Evolutionary conservation across 176 grass and related monocot genomes (phyloP).

Genomic region (Juncus inflexus): DNA sequence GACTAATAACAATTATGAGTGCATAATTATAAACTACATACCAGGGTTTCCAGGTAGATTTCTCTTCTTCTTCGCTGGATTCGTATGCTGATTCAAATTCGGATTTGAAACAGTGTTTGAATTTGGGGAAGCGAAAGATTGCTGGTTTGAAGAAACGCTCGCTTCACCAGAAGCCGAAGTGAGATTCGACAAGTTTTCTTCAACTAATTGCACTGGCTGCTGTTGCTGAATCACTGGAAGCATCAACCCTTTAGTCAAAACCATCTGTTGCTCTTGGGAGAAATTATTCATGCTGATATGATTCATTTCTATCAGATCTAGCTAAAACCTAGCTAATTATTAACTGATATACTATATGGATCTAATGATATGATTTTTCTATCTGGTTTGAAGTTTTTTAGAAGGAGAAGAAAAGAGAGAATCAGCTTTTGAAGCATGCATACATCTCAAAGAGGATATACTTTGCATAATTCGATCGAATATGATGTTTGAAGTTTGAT

Average conservation of each 20-base stretch:
- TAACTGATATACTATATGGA: conserved; percentile 15
- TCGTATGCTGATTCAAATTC: conserved; percentile 26
- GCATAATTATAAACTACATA: conserved; percentile 17
- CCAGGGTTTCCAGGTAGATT: conserved; percentile 96
- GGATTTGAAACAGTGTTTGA: conserved; percentile 9
- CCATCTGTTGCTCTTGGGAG: conserved; percentile 3
- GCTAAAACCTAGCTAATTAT: conserved; percentile 8
- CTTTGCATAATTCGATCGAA: background rate
- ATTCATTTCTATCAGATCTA: conserved; percentile 19
- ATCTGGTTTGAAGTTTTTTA: conserved; percentile 18
- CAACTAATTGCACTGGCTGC: conserved; percentile 39
- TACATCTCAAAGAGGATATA: conserved; percentile 32
- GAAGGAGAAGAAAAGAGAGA: conserved; percentile 14
- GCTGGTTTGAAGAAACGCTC: conserved; percentile 62
- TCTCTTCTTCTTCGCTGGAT: conserved; percentile 81
- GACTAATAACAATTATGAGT: conserved; percentile 7
- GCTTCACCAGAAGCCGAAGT: conserved; percentile 90
- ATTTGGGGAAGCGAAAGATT: conserved; percentile 40
- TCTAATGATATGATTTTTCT: conserved; percentile 4
- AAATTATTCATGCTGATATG: conserved; percentile 19
- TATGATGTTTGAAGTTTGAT: background rate
- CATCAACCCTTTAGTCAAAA: conserved; percentile 56
- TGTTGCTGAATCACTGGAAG: conserved; percentile 55
- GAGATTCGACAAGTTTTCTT: conserved; percentile 96
- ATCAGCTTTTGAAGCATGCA: conserved; percentile 15